Percentiles rank a stretch among this genome's conserved stretches.
These are phyloP conservation scores for Lagenidium sp. DNA, from an alignment of 352 stramenopile genomes.

Conservation along the genomic window DNA sequence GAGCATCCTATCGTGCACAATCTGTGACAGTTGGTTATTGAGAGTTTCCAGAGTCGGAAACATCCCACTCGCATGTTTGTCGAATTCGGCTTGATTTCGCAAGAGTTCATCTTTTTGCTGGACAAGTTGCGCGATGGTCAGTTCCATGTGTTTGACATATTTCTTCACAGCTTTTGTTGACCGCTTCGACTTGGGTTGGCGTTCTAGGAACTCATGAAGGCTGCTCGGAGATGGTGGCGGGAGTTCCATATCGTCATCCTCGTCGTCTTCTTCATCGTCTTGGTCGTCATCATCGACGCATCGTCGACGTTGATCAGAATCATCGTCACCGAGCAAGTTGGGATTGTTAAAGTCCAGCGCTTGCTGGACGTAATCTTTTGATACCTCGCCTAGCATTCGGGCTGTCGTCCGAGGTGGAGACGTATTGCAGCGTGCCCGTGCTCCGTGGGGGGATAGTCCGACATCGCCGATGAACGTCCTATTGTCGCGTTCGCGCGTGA, in stretches of 20 bases:
- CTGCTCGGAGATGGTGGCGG: slow-evolving; percentile 4
- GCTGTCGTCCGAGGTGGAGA: slow-evolving; percentile 32
- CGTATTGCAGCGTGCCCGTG: slow-evolving; percentile 16
- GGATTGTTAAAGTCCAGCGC: slow-evolving; percentile 55
- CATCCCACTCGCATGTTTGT: slow-evolving; percentile 77
- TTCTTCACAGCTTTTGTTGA: slow-evolving; percentile 45
- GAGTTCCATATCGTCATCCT: slow-evolving; percentile 9
- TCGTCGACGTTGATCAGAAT: slow-evolving; percentile 11
- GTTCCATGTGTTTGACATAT: slow-evolving; percentile 77
- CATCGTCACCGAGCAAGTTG: slow-evolving; percentile 37
- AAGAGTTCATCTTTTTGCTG: slow-evolving; percentile 70
- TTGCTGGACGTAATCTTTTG: slow-evolving; percentile 69
- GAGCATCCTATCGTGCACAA: slow-evolving; percentile 60
- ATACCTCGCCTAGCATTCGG: slow-evolving; percentile 50
- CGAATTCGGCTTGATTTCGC: slow-evolving; percentile 70
- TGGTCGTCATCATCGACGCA: slow-evolving; percentile 10
- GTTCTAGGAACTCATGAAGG: slow-evolving; percentile 8
- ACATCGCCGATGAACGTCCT: slow-evolving; percentile 9
- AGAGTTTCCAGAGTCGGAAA: slow-evolving; percentile 74
- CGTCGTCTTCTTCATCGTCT: slow-evolving; percentile 9
- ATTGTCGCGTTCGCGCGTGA: slow-evolving; percentile 11
- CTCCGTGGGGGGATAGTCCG: slow-evolving; percentile 8
- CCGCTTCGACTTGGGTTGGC: slow-evolving; percentile 10
- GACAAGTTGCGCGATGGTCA: slow-evolving; percentile 66
- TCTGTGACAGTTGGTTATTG: slow-evolving; percentile 68